Base-by-base conservation (phyloP, 768 basidiomycete species). In the Lentinula sp. region DNA sequence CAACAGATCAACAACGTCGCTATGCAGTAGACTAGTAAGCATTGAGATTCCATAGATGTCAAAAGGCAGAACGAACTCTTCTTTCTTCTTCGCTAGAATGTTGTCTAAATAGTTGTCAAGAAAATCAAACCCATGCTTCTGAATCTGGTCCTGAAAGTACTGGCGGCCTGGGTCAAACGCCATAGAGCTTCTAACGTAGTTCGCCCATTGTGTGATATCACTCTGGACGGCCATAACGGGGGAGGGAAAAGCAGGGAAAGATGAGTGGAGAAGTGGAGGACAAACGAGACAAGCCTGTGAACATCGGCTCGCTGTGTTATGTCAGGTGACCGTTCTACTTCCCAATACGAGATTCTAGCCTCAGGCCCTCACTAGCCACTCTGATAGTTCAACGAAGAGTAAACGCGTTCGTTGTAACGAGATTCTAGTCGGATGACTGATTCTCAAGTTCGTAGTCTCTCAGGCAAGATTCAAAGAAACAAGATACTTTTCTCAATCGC, bases 51-150 rank as follows among this genome's bases (percentile, higher is more conserved):
- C 16, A 49, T 13, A 4, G 21, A 23, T 31, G 15, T 21, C 23
- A 15, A 23, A 54, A 31, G 23, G 21, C 51, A 28, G 4, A 51
- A 64, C 82, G 52, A 66, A 91, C 91, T 85, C 89, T 72, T 86
- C 79, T 67, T 82, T 84, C 39, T 81, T 80, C 37, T 87, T 84
- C 3, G 80, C 77, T 37, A 89, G 74, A 61, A 93, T 90, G 66
- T 83, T 84, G 66, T 88, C 85, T 48, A 92, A 74, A 68, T 92
- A 93, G 67, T 86, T 84, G 63, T 91, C 85, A 46, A 93, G 81
- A 70, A 92, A 93, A 64, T 85, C 77, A 71, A 91, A 89, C 3
- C 89, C 91, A 62, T 90, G 84, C 2, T 77, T 81, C 54, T 89
- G 86, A 40, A 92, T 81, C 67, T 91, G 87, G 55, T 87, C 84